Conservation (phyloP, 2,329 filamentous ascomycete species). For the Geoglossum cookeanum region DNA sequence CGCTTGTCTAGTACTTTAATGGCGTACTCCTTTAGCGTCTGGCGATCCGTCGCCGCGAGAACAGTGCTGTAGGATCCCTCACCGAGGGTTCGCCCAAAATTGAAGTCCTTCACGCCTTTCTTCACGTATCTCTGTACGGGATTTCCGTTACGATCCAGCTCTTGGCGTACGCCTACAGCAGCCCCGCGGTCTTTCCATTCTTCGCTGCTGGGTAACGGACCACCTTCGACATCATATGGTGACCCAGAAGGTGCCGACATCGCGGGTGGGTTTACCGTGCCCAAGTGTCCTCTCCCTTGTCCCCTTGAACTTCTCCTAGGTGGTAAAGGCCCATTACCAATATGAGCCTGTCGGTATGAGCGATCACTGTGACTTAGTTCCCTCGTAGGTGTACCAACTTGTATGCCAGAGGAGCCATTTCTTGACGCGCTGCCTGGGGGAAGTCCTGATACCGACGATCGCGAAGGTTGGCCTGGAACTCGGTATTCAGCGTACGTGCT, state of each 20-base stretch:
- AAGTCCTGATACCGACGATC: constrained; percentile 35
- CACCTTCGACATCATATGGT: constrained; percentile 37
- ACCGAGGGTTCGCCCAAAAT: constrained; percentile 74
- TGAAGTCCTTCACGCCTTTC: constrained; percentile 94
- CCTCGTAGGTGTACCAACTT: constrained; percentile 41
- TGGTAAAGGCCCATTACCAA: constrained; percentile 43
- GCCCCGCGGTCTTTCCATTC: constrained; percentile 94
- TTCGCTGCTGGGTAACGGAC: constrained; percentile 49
- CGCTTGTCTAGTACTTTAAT: constrained; percentile 97
- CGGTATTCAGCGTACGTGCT: constrained; percentile 27
- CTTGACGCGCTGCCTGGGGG: constrained; percentile 44
- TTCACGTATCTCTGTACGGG: constrained; percentile 71
- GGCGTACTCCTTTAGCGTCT: constrained; percentile 88
- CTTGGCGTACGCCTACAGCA: constrained; percentile 63
- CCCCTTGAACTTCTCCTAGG: constrained; percentile 61
- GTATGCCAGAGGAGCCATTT: constrained; percentile 37
- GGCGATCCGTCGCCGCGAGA: constrained; percentile 75
- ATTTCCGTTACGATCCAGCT: constrained; percentile 70
- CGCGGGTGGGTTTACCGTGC: constrained; percentile 8
- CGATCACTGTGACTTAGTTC: constrained; percentile 52
- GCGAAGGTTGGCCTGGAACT: constrained; percentile 38
- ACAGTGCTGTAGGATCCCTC: constrained; percentile 98
- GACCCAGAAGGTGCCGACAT: constrained; percentile 13
- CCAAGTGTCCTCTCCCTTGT: constrained; percentile 36
- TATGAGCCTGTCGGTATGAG: constrained; percentile 41